Evolutionary conservation across 805 yeast species (phyloP).

Genomic region (Wickerhamomyces alni): DNA sequence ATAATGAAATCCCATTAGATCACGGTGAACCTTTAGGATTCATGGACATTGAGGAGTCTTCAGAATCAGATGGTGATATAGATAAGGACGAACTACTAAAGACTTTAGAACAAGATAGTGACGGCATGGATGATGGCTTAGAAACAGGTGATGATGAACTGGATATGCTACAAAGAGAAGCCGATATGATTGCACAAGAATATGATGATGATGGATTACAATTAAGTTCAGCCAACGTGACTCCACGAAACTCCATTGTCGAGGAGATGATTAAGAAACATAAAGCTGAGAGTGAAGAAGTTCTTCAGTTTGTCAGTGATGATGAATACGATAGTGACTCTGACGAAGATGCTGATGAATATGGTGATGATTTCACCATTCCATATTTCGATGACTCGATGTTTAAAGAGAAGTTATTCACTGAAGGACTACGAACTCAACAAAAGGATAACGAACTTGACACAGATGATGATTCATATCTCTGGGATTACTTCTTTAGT

Average conservation of each 20-base stretch:
- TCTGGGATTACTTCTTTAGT: conserved; percentile 70
- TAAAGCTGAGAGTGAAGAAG: conserved; percentile 37
- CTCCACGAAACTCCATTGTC: conserved; percentile 28
- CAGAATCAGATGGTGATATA: conserved; percentile 58
- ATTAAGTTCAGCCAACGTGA: conserved; percentile 21
- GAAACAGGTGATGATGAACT: conserved; percentile 29
- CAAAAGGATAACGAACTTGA: conserved; percentile 14
- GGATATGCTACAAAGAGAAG: conserved; percentile 33
- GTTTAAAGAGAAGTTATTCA: conserved; percentile 14
- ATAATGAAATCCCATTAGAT: conserved; percentile 10
- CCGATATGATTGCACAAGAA: conserved; percentile 37
- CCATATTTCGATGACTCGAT: conserved; percentile 37
- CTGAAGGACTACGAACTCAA: conserved; percentile 30
- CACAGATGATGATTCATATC: conserved; percentile 54
- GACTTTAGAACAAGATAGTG: conserved; percentile 28
- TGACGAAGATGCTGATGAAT: conserved; percentile 16
- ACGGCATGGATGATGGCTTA: conserved; percentile 30
- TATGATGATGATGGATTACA: conserved; percentile 23
- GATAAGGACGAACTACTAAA: conserved; percentile 38
- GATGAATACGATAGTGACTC: conserved; percentile 23
- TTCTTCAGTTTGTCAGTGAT: conserved; percentile 27
- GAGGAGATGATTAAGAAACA: conserved; percentile 34
- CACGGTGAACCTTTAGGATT: conserved; percentile 18
- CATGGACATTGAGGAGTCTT: conserved; percentile 23
- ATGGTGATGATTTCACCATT: conserved; percentile 40